A percentile compares a stretch with the other conserved stretches of the same genome.
Evolutionary conservation across 73 alveolate species (phyloP).

Genomic region (Paramecium caudatum): DNA sequence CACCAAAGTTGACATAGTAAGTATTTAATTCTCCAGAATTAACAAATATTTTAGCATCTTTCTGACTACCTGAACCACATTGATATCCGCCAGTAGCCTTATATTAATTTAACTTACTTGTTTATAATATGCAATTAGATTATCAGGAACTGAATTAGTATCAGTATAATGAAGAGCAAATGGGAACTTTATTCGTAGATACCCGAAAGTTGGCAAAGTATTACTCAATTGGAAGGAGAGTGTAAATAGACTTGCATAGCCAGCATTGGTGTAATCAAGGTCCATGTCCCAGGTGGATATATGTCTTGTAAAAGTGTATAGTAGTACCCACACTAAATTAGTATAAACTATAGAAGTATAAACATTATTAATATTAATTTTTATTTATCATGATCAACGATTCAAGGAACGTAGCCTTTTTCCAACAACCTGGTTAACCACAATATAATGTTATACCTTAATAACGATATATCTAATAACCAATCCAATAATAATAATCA

Average conservation of each 20-base stretch:
- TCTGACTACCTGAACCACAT: constrained; percentile 48
- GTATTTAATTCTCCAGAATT: constrained; percentile 44
- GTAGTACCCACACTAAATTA: constrained; percentile 27
- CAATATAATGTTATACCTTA: constrained; percentile 37
- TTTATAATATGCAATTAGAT: neutral
- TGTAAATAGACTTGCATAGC: constrained; percentile 69
- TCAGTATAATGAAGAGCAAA: constrained; percentile 61
- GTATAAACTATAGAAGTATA: neutral
- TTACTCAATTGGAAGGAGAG: constrained; percentile 54
- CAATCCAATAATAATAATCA: neutral
- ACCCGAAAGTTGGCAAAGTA: constrained; percentile 54
- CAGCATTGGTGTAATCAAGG: constrained; percentile 67
- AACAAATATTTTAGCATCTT: constrained; percentile 25
- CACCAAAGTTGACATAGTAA: constrained; percentile 44
- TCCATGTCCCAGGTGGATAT: constrained; percentile 64
- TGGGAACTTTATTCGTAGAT: constrained; percentile 62
- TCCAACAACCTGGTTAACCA: neutral
- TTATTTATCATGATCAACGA: constrained; percentile 48
- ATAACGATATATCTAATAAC: neutral
- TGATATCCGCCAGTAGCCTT: constrained; percentile 51
- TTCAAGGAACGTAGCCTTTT: neutral
- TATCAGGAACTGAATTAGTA: constrained; percentile 21
- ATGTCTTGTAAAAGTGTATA: neutral
- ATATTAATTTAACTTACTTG: neutral
- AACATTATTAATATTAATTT: no score